Conservation (phyloP, 257 asterid genomes). For the Solanum infundibuliforme region DNA sequence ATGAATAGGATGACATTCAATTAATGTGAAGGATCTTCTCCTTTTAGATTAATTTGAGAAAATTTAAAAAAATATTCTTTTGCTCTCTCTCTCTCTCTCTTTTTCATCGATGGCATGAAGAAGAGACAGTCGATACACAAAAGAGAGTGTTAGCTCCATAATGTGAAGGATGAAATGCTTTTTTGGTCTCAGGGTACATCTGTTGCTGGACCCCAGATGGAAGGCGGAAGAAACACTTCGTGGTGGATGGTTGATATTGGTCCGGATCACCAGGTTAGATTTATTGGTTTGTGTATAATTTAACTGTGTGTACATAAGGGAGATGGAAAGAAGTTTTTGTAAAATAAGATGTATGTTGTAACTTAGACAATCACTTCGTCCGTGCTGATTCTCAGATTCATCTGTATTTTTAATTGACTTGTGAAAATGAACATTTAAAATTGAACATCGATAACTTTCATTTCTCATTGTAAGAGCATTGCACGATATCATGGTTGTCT, state of each 20-base stretch:
- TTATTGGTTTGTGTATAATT: neutral
- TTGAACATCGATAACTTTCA: neutral
- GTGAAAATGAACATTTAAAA: neutral
- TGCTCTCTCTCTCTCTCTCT: neutral
- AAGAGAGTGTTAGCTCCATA: neutral
- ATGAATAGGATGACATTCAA: neutral
- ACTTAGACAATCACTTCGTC: neutral
- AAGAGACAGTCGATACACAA: neutral
- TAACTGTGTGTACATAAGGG: neutral
- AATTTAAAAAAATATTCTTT: neutral
- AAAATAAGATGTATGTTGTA: neutral
- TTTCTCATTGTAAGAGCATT: neutral
- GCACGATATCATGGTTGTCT: neutral
- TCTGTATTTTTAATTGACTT: neutral
- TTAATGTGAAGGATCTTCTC: neutral
- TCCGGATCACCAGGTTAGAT: constrained; percentile 75
- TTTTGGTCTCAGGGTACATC: constrained; percentile 58
- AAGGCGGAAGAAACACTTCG: constrained; percentile 48
- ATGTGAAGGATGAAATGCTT: neutral
- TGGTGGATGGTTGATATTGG: constrained; percentile 99
- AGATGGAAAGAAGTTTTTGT: neutral
- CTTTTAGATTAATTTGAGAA: neutral
- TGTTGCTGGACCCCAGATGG: constrained; percentile 78
- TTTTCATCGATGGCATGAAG: neutral
- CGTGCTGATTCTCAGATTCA: neutral